Base-by-base conservation (phyloP, 352 stramenopile genomes). In the Phytophthora kernoviae region DNA sequence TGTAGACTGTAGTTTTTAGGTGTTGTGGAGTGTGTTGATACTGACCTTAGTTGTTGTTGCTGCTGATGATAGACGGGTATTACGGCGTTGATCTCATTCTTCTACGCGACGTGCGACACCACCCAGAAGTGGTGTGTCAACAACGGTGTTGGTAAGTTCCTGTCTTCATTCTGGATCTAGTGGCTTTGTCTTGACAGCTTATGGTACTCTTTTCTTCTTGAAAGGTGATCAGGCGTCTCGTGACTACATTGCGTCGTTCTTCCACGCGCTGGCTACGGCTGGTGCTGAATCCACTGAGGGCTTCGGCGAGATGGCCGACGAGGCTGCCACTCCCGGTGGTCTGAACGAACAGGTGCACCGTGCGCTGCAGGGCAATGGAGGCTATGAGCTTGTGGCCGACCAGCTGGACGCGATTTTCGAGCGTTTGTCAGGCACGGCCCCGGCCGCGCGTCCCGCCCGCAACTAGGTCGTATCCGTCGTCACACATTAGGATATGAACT, bases 291-390 rank as follows among this genome's bases (percentile, higher is more conserved):
- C 87, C 22, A 79, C 68, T 15, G 84, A 93, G 51, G 53, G 64
- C 8, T 95, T 95, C 56, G 80, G 88, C 22, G 87, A 91, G 33
- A 95, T 95, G 87, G 84, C 84, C 9, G 77, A 93, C 15, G 87
- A 95, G 56, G 87, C 76, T 27, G 87, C 87, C 22, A 95, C 87
- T 33, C 72, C 87, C 5, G 84, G 87, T 21, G 87, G 87, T 6
- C 74, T 95, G 40, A 95, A 95, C 58, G 87, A 93, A 55, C 87
- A 95, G 57, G 85, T 93, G 39, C 87, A 95, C 67, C 77, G 79
- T 18, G 81, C 82, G 6, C 69, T 95, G 20, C 55, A 77, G 37
- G 68, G 65, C 46, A 84, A 80, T 42, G 87, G 87, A 45, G 80
- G 75, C 34, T 95, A 95, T 65, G 84, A 91, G 36, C 77, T 93